Evolutionary conservation across 2,329 filamentous ascomycete species (phyloP), one percentile per base, ranked within the genome.

Genomic region (Sclerotinia sclerotiorum): DNA sequence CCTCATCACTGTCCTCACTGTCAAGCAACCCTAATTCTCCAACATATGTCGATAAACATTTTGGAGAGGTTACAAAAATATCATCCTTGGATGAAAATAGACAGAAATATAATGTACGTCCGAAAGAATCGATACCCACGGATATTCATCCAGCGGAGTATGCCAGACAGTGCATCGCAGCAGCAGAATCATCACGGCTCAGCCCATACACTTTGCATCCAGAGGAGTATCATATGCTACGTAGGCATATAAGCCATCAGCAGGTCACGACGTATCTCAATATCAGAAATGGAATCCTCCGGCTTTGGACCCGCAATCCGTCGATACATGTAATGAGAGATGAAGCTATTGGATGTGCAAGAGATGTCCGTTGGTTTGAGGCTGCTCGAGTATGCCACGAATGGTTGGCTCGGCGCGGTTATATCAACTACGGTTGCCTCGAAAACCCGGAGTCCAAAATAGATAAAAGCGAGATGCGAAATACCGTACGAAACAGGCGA

Each of bases 231-330:
- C 82, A 85, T 69, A 84, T 97, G 69, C 81, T 99, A 52, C 87
- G 92, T 70, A 85, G 91, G 70, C 89, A 96, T 74, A 88, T 99
- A 73, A 97, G 90, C 76, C 89, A 92, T 75, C 85, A 90, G 44
- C 95, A 99, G 79, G 93, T 97, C 73, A 97, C 94, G 3, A 92
- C 93, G 17, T 99, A 99, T 80, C 83, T 99, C 66, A 98, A 98
- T 78, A 95, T 99, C 71, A 87, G 95, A 74, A 99, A 99, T 78
- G 92, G 93, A 21, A 97, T 99, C 69, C 82, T 99, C 65, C 87
- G 95, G 67, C 81, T 98, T 52, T 99, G 95, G 95, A 85, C 91
- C 48, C 87, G 90, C 73, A 97, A 96, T 76, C 93, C 95, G 10
- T 87, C 94, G 77, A 87, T 93, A 54, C 88, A 88, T 70, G 91